Base-by-base conservation (phyloP, 345 rosid species). In the Bruguiera parviflora region DNA sequence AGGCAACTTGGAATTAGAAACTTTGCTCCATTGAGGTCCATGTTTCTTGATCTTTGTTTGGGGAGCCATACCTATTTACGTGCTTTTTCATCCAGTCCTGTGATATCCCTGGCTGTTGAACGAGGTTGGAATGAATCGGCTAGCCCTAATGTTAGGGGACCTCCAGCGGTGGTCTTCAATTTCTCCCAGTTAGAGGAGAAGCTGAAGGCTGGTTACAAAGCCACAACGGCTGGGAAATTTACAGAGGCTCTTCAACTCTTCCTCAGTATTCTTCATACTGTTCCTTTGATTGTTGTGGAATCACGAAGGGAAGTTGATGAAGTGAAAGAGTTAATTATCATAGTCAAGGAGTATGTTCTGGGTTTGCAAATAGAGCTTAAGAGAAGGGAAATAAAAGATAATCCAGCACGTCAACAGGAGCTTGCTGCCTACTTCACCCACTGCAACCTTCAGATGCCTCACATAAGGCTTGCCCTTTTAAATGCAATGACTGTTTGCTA, bases 381-480 rank as follows among this genome's bases (percentile, higher is more conserved):
- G 76, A 85, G 97, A 73, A 91, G 92, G 76, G 98, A 91, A 56
- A 49, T 81, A 31, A 89, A 68, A 85, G 97, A 84, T 65, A 71
- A 95, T 60, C 88, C 88, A 0, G 72, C 80, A 2, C 86, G 96
- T 61, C 97, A 91, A 74, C 96, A 88, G 81, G 97, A 92, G 86
- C 97, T 95, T 21, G 99, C 99, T 8, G 97, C 99, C 53, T 95
- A 95, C 78, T 92, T 92, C 86, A 95, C 99, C 67, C 96, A 95
- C 79, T 88, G 95, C 78, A 87, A 81, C 77, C 93, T 95, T 81
- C 98, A 91, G 73, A 49, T 73, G 63, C 95, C 98, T 58, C 98
- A 91, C 77, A 58, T 89, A 61, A 78, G 95, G 77, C 89, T 94
- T 2, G 97, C 97, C 5, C 73, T 94, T 68, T 81, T 58, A 19